Evolutionary conservation across 2,329 filamentous ascomycete genomes (phyloP).

Genomic region (Arthrobotrys entomopaga): DNA sequence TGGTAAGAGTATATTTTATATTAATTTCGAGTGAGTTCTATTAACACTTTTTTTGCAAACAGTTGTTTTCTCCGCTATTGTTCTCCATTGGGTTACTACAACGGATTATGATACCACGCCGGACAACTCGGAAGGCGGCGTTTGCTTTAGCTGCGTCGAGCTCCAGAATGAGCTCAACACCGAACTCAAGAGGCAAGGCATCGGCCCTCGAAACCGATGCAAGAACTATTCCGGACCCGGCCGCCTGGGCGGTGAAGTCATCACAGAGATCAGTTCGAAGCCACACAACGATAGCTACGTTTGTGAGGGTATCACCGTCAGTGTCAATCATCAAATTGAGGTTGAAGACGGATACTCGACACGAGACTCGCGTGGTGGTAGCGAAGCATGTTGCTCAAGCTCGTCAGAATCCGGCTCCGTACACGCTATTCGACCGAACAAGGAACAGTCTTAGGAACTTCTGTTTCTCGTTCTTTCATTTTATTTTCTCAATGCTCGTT

Average conservation of each 20-base stretch:
- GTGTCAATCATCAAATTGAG: constrained; percentile 42
- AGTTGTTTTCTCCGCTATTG: constrained; percentile 71
- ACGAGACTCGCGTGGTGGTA: constrained; percentile 36
- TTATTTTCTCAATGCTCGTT: not conserved
- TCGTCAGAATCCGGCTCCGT: constrained; percentile 44
- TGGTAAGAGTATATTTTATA: constrained; percentile 62
- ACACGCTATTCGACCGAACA: constrained; percentile 49
- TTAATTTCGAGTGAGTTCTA: not conserved
- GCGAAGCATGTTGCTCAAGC: constrained; percentile 34
- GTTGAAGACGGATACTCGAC: constrained; percentile 50
- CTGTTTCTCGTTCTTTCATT: constrained; percentile 33
- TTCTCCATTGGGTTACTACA: constrained; percentile 71
- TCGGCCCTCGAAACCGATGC: constrained; percentile 33
- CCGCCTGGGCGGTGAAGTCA: constrained; percentile 45
- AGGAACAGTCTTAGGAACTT: constrained; percentile 40
- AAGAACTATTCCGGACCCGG: constrained; percentile 39
- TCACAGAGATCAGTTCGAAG: constrained; percentile 52
- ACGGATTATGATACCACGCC: constrained; percentile 60
- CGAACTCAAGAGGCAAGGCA: constrained; percentile 44
- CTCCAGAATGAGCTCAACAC: constrained; percentile 49
- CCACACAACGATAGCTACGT: constrained; percentile 52
- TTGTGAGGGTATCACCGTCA: constrained; percentile 50
- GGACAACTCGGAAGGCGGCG: constrained; percentile 31
- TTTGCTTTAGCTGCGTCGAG: constrained; percentile 50
- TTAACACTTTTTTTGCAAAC: not conserved